phyloP scores from a whole-genome alignment of 495 filamentous ascomycete genomes.

The Entonaema liquescens region DNA sequence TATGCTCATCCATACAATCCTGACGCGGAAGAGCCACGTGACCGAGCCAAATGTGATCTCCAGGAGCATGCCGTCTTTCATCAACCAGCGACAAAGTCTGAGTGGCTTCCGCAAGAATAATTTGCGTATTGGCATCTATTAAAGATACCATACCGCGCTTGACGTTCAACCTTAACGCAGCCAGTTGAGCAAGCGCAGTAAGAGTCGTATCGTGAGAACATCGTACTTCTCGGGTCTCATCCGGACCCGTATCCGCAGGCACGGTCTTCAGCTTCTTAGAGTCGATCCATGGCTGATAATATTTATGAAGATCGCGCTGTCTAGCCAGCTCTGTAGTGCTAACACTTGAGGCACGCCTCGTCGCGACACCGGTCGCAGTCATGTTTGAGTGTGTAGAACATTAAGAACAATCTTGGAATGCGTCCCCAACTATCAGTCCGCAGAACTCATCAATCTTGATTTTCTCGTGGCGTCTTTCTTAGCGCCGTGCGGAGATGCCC shows the following conservation, averaged over 20 bases:
- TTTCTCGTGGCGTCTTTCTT: conserved; percentile 17
- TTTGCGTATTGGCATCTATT: conserved; percentile 65
- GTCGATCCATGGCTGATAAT: conserved; percentile 43
- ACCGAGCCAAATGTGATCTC: conserved; percentile 42
- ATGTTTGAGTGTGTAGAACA: conserved; percentile 6
- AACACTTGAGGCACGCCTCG: conserved; percentile 32
- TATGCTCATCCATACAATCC: conserved; percentile 39
- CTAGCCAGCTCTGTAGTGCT: conserved; percentile 34
- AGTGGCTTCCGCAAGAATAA: conserved; percentile 71
- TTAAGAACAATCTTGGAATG: neutral
- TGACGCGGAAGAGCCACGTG: conserved; percentile 38
- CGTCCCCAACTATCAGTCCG: neutral
- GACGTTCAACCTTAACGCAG: conserved; percentile 60
- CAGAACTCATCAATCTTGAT: neutral
- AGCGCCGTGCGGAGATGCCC: conserved; percentile 18
- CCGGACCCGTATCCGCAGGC: conserved; percentile 23
- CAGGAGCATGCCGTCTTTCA: conserved; percentile 37
- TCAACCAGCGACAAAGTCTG: conserved; percentile 57
- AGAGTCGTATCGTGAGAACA: conserved; percentile 65
- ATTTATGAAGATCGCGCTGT: conserved; percentile 39
- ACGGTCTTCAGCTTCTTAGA: conserved; percentile 34
- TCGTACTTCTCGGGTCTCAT: conserved; percentile 1
- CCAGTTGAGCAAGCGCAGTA: conserved; percentile 70
- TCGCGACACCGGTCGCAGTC: conserved; percentile 7
- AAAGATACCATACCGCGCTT: conserved; percentile 67